Evolutionary conservation across 1,284 basidiomycete species (phyloP), one percentile per base, ranked within the genome.

Genomic region (Rhodotorula sp.): DNA sequence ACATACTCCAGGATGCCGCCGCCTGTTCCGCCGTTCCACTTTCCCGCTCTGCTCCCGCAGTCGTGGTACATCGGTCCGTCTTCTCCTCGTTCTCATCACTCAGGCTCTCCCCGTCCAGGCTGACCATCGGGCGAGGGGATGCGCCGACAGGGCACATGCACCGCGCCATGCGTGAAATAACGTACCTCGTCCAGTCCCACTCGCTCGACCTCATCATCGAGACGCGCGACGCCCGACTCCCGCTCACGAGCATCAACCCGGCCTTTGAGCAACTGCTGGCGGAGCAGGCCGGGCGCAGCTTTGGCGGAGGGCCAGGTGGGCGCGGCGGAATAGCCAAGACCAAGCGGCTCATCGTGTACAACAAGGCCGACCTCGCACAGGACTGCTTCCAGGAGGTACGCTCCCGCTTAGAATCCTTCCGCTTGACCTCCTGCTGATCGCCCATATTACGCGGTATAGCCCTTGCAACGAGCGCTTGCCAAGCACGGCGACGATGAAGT

Each of bases 131-230:
- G 21, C 17, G 27, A 6, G 27, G 27, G 27, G 0, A 19, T 29
- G 22, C 44, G 13, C 3, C 17, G 82, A 91, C 92, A 37, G 96
- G 97, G 19, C 96, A 99, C 83, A 99, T 98, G 96, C 90, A 89
- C 81, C 87, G 89, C 80, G 96, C 94, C 77, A 86, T 90, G 67
- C 87, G 89, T 73, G 87, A 88, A 81, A 85, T 97, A 50, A 91
- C 92, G 21, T 83, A 86, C 55, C 84, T 93, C 67, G 85, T 97
- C 27, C 70, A 73, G 53, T 61, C 64, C 58, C 87, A 87, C 61
- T 88, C 88, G 76, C 94, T 91, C 64, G 92, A 93, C 79, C 88
- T 99, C 70, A 92, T 99, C 64, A 89, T 99, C 73, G 96, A 99
- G 84, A 89, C 95, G 32, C 87, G 96, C 76, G 96, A 99, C 82